Conservation (phyloP, 257 asterid genomes). For the Solanum tacnaense region DNA sequence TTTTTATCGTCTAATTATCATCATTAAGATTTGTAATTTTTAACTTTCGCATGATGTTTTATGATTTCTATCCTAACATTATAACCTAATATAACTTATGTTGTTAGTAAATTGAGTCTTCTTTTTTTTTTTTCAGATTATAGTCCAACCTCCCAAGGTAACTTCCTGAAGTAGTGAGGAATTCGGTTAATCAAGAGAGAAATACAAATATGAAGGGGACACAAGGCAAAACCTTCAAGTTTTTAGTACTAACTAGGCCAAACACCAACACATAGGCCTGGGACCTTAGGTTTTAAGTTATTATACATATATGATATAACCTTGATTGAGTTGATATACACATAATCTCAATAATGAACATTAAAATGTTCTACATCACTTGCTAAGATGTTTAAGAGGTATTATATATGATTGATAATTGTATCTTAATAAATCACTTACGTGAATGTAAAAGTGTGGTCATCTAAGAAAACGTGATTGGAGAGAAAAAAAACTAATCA, state of each 20-base stretch:
- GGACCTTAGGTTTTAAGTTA: background rate
- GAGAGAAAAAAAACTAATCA: background rate
- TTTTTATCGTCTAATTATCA: background rate
- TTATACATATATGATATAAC: no score
- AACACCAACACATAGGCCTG: background rate
- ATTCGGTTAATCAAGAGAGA: background rate
- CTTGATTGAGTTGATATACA: background rate
- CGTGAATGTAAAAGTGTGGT: background rate
- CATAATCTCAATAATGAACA: background rate
- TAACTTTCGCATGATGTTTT: no score
- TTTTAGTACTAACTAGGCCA: background rate
- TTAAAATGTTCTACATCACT: no score
- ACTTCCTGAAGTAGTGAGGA: background rate
- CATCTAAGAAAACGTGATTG: background rate
- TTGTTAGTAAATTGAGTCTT: background rate
- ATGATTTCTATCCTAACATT: background rate
- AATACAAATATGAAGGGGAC: background rate
- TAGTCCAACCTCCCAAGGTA: background rate
- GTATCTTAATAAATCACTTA: no score
- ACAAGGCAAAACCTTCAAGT: background rate
- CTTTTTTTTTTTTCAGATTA: background rate
- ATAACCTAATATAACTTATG: no score
- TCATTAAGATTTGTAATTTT: background rate
- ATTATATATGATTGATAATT: background rate
- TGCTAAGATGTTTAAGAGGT: background rate